Evolutionary conservation across 1,139 yeast genomes (phyloP).

Genomic region (Geotrichum histeridarum): DNA sequence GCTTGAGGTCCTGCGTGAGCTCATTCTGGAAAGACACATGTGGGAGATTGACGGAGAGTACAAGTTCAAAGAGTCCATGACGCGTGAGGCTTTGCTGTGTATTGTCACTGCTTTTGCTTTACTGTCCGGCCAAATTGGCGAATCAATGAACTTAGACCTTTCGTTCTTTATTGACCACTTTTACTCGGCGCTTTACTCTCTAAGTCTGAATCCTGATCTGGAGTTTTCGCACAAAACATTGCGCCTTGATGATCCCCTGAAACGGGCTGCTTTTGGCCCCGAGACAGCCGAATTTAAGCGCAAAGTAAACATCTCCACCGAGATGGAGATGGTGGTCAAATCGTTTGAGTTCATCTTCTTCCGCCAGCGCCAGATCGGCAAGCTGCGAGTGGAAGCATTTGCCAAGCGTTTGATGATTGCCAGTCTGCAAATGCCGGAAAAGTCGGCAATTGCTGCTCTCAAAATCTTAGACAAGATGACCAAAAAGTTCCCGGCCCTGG

Average conservation of each 20-base stretch:
- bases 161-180: constrained; percentile 65
- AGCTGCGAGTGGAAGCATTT: constrained; percentile 72
- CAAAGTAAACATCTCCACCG: constrained; percentile 75
- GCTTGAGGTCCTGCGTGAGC: constrained; percentile 79
- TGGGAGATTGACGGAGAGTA: constrained; percentile 40
- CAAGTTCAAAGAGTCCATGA: constrained; percentile 40
- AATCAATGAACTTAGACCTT: constrained; percentile 39
- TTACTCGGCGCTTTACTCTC: constrained; percentile 58
- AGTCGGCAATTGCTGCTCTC: constrained; percentile 69
- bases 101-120: constrained; percentile 87
- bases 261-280: constrained; percentile 35
- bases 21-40: constrained; percentile 47
- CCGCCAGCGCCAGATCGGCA: constrained; percentile 67
- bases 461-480: constrained; percentile 73
- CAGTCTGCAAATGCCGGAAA: constrained; percentile 77
- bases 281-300: constrained; percentile 43
- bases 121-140: constrained; percentile 63
- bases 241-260: constrained; percentile 71
- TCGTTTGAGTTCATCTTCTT: constrained; percentile 79
- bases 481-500: constrained; percentile 58
- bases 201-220: constrained; percentile 74
- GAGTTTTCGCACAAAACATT: constrained; percentile 80
- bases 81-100: constrained; percentile 72
- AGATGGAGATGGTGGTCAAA: constrained; percentile 73
- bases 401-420: constrained; percentile 69